A percentile compares a stretch with the other conserved stretches of the same genome.
Conservation (phyloP, 768 basidiomycete genomes). For the Suillus occidentalis region DNA sequence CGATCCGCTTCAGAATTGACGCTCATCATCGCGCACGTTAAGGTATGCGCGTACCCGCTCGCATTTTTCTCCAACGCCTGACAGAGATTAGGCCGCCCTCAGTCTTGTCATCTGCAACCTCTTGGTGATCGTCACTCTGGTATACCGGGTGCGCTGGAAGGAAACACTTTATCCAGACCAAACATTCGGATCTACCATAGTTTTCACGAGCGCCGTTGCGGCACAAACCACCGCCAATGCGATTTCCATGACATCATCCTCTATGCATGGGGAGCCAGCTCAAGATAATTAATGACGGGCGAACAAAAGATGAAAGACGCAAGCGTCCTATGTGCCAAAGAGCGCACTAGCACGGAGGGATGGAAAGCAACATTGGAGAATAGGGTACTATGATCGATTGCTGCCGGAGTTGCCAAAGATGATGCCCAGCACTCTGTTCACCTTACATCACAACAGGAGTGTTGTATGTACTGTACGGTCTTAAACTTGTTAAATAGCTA, state of each 20-base stretch:
- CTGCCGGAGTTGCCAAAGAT: not conserved
- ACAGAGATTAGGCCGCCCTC: not conserved
- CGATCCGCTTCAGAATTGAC: not conserved
- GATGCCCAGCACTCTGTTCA: not conserved
- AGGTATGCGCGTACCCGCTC: not conserved
- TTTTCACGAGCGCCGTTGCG: not conserved
- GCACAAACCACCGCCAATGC: not conserved
- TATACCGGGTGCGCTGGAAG: not conserved
- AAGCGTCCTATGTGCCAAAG: not conserved
- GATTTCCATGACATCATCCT: not conserved
- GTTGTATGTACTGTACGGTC: not conserved
- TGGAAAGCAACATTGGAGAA: not conserved
- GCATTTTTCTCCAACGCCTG: not conserved
- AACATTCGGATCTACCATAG: not conserved
- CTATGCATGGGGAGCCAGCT: too few species aligned
- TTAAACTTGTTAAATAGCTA: not conserved
- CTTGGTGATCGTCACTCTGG: constrained; percentile 1
- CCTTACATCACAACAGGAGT: not conserved
- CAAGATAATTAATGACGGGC: not conserved
- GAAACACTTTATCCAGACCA: constrained; percentile 1
- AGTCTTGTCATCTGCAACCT: constrained; percentile 7
- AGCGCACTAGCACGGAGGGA: not conserved
- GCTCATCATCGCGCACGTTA: not conserved
- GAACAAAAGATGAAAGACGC: not conserved
- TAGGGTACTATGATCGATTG: not conserved